Percentiles rank a stretch among this genome's conserved stretches.
Conservation (phyloP, 805 yeast genomes). For the Metschnikowia anglica region DNA sequence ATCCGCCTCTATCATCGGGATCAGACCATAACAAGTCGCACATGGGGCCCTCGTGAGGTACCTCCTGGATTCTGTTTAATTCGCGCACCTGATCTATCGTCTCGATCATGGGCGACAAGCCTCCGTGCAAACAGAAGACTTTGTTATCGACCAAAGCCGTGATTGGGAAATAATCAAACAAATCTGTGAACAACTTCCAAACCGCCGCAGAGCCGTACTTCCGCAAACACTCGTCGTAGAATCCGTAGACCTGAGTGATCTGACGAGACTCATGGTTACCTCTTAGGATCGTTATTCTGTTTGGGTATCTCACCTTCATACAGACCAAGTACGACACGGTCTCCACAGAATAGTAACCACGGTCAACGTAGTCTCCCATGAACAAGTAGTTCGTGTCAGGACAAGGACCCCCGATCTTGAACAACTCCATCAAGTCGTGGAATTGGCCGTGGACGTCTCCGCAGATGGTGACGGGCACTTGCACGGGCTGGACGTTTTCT, state of each 20-base stretch:
- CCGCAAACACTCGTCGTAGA: constrained; percentile 91
- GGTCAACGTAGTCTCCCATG: constrained; percentile 77
- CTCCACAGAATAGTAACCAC: constrained; percentile 89
- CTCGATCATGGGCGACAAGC: constrained; percentile 91
- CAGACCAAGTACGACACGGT: constrained; percentile 86
- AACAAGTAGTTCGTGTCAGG: constrained; percentile 49
- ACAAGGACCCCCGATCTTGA: constrained; percentile 76
- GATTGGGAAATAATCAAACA: constrained; percentile 90
- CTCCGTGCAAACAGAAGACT: constrained; percentile 92
- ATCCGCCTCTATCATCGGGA: constrained; percentile 96
- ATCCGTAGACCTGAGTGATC: constrained; percentile 94
- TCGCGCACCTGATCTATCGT: constrained; percentile 90
- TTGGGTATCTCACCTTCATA: constrained; percentile 89
- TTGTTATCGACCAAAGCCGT: constrained; percentile 90
- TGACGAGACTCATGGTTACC: constrained; percentile 96
- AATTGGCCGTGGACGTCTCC: constrained; percentile 98
- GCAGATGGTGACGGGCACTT: constrained; percentile 94
- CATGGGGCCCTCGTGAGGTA: constrained; percentile 98
- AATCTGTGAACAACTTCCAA: constrained; percentile 89
- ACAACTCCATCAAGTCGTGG: constrained; percentile 89
- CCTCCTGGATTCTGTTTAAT: constrained; percentile 89
- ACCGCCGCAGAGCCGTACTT: constrained; percentile 91
- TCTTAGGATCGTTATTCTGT: constrained; percentile 85
- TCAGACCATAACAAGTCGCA: constrained; percentile 96
- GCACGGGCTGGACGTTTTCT: constrained; percentile 93